Percentiles rank a stretch among this genome's conserved stretches.
These are phyloP conservation scores for Aspergillus pseudotamarii DNA, from an alignment of 2,329 filamentous ascomycete genomes.

Conservation along the genomic window DNA sequence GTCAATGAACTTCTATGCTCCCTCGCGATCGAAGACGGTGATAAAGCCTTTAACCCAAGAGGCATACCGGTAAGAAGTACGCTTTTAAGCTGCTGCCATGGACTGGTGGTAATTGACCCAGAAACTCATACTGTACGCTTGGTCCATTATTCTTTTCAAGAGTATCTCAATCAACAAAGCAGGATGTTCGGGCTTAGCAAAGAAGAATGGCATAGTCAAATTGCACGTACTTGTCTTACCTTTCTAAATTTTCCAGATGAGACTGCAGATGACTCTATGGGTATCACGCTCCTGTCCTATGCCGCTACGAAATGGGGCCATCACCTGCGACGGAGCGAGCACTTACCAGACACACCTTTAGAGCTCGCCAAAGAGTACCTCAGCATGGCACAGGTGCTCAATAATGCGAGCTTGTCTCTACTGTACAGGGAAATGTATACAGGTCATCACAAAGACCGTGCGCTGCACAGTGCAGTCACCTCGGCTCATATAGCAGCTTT, in stretches of 20 bases:
- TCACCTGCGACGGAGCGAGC: background rate
- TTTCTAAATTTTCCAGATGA: background rate
- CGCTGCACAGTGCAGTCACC: background rate
- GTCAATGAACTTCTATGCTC: background rate
- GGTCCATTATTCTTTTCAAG: constrained; percentile 10
- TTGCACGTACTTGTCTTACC: background rate
- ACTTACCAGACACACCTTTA: background rate
- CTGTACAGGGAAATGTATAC: background rate
- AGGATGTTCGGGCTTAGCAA: background rate
- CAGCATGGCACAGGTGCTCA: too few relatives aligned
- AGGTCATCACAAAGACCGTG: background rate
- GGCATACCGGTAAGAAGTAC: background rate
- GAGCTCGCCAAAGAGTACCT: background rate
- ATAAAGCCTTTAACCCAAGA: background rate
- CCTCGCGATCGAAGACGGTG: constrained; percentile 1
- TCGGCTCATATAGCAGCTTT: background rate
- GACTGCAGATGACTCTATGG: background rate
- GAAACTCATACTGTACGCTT: constrained; percentile 4
- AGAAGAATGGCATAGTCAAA: background rate
- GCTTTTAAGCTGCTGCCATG: constrained; percentile 1
- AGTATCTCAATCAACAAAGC: constrained; percentile 1
- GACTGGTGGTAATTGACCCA: background rate
- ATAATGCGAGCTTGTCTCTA: background rate
- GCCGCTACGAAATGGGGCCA: background rate
- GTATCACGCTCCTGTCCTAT: background rate